phyloP scores from a whole-genome alignment of 2,329 filamentous ascomycete species.

The Pseudocercospora eumusae region DNA sequence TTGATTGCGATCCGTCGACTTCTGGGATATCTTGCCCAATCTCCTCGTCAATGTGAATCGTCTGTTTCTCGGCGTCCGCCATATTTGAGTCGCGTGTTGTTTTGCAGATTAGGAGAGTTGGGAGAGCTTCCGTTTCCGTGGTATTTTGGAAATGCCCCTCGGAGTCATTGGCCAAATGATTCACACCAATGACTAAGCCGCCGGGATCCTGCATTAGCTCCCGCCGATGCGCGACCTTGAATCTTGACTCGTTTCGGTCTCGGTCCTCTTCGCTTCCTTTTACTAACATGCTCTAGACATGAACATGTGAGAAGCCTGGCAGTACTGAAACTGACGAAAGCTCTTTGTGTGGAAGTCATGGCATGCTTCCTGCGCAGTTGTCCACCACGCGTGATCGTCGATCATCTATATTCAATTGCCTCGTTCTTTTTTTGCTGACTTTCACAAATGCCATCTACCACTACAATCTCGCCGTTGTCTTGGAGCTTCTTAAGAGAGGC shows the following conservation, averaged over 20 bases:
- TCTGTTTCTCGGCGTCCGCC: conserved; percentile 40
- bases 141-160: conserved; percentile 4
- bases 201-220: neutral
- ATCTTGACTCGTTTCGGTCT: neutral
- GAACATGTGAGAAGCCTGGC: too few relatives aligned
- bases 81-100: conserved; percentile 24
- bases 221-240: neutral
- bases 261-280: too few relatives aligned
- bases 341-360: too few relatives aligned
- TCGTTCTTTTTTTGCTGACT: too few relatives aligned
- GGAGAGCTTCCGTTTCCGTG: neutral
- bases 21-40: conserved; percentile 65
- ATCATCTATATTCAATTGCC: too few relatives aligned
- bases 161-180: conserved; percentile 7
- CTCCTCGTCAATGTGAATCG: conserved; percentile 79
- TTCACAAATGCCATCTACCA: neutral
- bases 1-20: conserved; percentile 67
- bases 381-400: too few relatives aligned
- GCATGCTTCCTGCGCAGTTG: too few relatives aligned
- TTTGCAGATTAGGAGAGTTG: neutral
- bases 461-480: neutral
- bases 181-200: neutral
- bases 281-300: too few relatives aligned
- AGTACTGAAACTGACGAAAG: too few relatives aligned
- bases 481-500: neutral